Evolutionary conservation across 441 rosid species (phyloP).

Genomic region (Hypseocharis bilobata): DNA sequence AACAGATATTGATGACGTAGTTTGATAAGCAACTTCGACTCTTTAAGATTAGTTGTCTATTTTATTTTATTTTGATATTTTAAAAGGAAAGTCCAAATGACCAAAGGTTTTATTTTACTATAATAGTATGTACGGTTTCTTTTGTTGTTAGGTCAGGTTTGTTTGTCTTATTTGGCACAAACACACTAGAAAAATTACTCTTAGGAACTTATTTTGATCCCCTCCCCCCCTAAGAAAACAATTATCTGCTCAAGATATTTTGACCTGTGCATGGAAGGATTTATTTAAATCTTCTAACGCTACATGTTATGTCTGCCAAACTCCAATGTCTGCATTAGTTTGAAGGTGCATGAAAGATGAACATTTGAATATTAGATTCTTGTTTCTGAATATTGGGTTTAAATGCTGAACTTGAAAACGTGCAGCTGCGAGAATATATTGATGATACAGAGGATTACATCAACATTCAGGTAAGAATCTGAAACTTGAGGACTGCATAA

Average conservation of each 20-base stretch:
- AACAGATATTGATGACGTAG: not conserved
- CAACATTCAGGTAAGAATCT: slow-evolving; percentile 64
- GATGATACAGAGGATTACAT: slow-evolving; percentile 97
- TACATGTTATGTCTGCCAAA: not conserved
- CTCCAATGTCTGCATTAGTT: not conserved
- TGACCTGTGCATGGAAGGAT: no score
- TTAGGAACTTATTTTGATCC: no score
- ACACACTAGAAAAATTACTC: no score
- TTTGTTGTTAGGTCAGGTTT: not conserved
- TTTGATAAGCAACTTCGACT: not conserved
- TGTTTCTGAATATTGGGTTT: not conserved
- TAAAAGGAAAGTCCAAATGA: not conserved
- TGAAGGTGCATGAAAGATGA: not conserved
- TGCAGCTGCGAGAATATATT: slow-evolving; percentile 86
- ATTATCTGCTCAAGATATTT: no score
- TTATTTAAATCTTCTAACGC: not conserved
- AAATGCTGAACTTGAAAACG: slow-evolving; percentile 18
- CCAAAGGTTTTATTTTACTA: not conserved
- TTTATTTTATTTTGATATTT: no score
- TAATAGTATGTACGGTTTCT: not conserved
- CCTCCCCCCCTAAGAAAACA: no score
- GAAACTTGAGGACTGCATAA: not conserved
- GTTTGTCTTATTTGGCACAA: no score
- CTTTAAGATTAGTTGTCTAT: no score
- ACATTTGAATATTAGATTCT: not conserved